These are phyloP conservation scores for Cynanchum wilfordii DNA, from an alignment of 257 asterid genomes.

Conservation along the genomic window DNA sequence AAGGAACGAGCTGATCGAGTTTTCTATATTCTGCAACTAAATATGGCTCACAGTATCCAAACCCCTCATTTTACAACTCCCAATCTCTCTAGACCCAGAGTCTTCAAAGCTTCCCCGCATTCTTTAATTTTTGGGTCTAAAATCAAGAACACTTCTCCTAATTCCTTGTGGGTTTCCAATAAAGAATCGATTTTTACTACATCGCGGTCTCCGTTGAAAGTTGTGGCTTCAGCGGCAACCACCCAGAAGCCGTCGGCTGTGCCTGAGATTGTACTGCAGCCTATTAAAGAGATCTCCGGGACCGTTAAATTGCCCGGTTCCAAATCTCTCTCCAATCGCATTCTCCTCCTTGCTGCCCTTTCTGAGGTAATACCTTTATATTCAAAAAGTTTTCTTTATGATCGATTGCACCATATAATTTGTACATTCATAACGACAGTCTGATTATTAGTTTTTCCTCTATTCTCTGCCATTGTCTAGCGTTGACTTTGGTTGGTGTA, in stretches of 20 bases:
- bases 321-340: conserved; percentile 89
- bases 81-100: conserved; percentile 25
- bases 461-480: background rate
- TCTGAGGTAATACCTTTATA: conserved; percentile 54
- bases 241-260: conserved; percentile 65
- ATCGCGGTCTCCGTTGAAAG: conserved; percentile 31
- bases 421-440: background rate
- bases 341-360: conserved; percentile 95
- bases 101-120: conserved; percentile 36
- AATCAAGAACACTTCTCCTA: conserved; percentile 33
- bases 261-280: conserved; percentile 89
- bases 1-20: conserved; percentile 26
- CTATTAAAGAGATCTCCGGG: conserved; percentile 86
- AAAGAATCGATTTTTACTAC: conserved; percentile 41
- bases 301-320: conserved; percentile 95
- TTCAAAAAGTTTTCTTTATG: background rate
- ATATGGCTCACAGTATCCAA: conserved; percentile 43
- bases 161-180: conserved; percentile 35
- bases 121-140: conserved; percentile 54
- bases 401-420: background rate
- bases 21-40: conserved; percentile 24
- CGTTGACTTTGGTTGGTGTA: background rate
- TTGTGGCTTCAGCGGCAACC: conserved; percentile 63
- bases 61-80: conserved; percentile 40
- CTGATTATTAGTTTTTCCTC: background rate